Evolutionary conservation across 2,329 filamentous ascomycete species (phyloP).

Genomic region (Phialophora expanda): DNA sequence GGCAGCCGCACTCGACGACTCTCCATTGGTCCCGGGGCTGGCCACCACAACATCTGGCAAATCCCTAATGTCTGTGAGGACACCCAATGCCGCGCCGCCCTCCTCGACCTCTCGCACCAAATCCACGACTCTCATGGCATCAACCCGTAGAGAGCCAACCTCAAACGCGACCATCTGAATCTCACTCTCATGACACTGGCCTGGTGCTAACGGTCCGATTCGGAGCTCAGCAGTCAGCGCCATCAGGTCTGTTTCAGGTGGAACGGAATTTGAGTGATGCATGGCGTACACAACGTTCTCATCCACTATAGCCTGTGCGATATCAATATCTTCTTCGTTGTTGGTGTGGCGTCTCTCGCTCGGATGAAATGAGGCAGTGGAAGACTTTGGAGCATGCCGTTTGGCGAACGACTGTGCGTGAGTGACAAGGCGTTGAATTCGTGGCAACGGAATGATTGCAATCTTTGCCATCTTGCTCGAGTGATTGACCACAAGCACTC

Average conservation of each 20-base stretch:
- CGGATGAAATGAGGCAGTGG: slow-evolving; percentile 50
- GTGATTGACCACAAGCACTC: slow-evolving; percentile 64
- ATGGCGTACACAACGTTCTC: slow-evolving; percentile 62
- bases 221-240: slow-evolving; percentile 63
- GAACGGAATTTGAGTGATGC: slow-evolving; percentile 51
- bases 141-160: slow-evolving; percentile 41
- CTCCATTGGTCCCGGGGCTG: slow-evolving; percentile 3
- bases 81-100: slow-evolving; percentile 30
- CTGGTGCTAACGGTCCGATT: slow-evolving; percentile 47
- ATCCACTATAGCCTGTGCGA: slow-evolving; percentile 61
- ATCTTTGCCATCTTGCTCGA: slow-evolving; percentile 60
- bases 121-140: slow-evolving; percentile 39
- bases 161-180: slow-evolving; percentile 52
- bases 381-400: slow-evolving; percentile 53
- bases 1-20: neutral
- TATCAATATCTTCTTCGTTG: slow-evolving; percentile 35
- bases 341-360: slow-evolving; percentile 34
- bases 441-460: slow-evolving; percentile 58
- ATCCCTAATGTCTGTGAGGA: slow-evolving; percentile 35
- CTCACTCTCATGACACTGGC: slow-evolving; percentile 59
- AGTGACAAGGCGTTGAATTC: slow-evolving; percentile 42
- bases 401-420: slow-evolving; percentile 35
- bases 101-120: slow-evolving; percentile 37
- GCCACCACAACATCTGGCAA: slow-evolving; percentile 36
- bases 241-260: slow-evolving; percentile 59